Evolutionary conservation across 495 filamentous ascomycete genomes (phyloP).

Genomic region (Penicillium malachiteum): DNA sequence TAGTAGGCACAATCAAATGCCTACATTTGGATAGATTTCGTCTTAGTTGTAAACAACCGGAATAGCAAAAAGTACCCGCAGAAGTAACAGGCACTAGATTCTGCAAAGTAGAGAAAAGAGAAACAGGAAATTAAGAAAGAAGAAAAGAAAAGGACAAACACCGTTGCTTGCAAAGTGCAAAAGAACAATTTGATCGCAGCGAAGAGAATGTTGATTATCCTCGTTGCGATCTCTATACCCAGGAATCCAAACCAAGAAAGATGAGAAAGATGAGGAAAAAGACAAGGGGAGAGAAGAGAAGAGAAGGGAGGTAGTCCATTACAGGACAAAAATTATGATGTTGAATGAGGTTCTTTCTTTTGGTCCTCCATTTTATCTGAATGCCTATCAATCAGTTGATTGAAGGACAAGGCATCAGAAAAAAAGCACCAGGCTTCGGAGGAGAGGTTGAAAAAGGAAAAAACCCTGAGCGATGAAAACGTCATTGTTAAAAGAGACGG

Average conservation of each 20-base stretch:
- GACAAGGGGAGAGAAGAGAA: constrained; percentile 10
- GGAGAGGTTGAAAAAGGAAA: constrained; percentile 26
- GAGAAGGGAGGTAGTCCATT: not conserved
- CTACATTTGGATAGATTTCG: not conserved
- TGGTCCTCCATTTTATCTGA: constrained; percentile 4
- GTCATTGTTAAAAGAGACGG: constrained; percentile 40
- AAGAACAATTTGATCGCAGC: constrained; percentile 3
- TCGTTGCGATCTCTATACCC: constrained; percentile 11
- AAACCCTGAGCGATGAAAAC: constrained; percentile 33
- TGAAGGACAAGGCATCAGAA: not conserved
- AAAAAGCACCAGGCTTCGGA: constrained; percentile 22
- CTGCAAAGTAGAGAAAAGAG: not conserved
- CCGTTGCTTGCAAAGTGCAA: constrained; percentile 9
- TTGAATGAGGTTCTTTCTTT: constrained; percentile 37
- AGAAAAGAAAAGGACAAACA: constrained; percentile 1
- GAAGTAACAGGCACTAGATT: not conserved
- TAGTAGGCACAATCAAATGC: no score
- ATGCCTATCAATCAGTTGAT: not conserved
- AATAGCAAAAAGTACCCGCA: not conserved
- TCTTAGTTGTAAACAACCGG: not conserved
- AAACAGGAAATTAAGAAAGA: not conserved
- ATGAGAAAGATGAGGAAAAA: constrained; percentile 9
- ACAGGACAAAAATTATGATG: constrained; percentile 22
- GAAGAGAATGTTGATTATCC: constrained; percentile 1
- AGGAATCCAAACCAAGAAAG: constrained; percentile 5